Conservation (phyloP, 441 rosid species). For the Eutrema salsugineum region DNA sequence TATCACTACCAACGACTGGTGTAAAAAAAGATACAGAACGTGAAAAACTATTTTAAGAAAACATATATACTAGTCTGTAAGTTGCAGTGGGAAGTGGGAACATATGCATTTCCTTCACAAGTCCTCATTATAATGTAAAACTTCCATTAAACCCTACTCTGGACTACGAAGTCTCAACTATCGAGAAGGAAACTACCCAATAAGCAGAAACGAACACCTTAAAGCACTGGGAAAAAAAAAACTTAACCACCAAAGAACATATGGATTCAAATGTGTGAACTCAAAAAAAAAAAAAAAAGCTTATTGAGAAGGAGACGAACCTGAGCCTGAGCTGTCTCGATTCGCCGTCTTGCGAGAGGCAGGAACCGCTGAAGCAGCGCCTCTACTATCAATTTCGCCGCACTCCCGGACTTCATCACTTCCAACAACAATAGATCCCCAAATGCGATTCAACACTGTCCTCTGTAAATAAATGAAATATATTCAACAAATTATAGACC, state of each 20-base stretch:
- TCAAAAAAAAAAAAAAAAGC: background rate
- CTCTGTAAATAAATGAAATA: background rate
- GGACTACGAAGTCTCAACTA: slow-evolving; percentile 4
- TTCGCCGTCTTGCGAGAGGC: slow-evolving; percentile 98
- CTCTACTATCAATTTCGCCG: slow-evolving; percentile 95
- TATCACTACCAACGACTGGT: background rate
- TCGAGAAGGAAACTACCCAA: background rate
- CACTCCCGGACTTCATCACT: slow-evolving; percentile 87
- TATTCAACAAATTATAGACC: background rate
- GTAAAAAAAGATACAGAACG: background rate
- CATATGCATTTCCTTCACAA: slow-evolving; percentile 3
- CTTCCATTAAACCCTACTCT: slow-evolving; percentile 16
- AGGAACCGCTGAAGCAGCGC: slow-evolving; percentile 95
- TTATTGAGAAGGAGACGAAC: slow-evolving; percentile 34
- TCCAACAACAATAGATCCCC: slow-evolving; percentile 19
- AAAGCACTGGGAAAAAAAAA: background rate
- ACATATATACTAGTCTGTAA: background rate
- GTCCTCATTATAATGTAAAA: background rate
- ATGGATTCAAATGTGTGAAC: background rate
- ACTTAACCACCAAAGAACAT: background rate
- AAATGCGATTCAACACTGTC: slow-evolving; percentile 1
- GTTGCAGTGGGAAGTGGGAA: background rate
- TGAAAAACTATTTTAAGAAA: background rate
- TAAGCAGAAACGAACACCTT: background rate
- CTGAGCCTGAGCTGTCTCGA: slow-evolving; percentile 99